These are phyloP conservation scores for Porogramme epimiltina DNA, from an alignment of 1,284 basidiomycete species.

Conservation along the genomic window DNA sequence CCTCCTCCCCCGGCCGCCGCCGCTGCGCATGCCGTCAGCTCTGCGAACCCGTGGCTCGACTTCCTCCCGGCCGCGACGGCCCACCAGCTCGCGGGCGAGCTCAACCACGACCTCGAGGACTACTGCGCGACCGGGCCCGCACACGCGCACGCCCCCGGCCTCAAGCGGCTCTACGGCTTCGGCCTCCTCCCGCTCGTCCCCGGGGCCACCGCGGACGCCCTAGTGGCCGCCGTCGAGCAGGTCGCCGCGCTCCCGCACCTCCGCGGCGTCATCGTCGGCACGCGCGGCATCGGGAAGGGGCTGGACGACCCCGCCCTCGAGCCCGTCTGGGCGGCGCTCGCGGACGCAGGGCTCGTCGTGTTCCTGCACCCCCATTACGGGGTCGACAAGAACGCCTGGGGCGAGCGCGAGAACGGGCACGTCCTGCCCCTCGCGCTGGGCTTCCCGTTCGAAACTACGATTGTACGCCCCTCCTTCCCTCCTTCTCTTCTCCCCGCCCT, in stretches of 20 bases:
- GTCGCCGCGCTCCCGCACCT: conserved; percentile 69
- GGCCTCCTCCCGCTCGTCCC: conserved; percentile 84
- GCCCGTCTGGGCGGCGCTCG: conserved; percentile 76
- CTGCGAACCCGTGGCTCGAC: conserved; percentile 89
- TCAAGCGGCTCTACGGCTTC: conserved; percentile 78
- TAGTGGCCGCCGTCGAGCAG: conserved; percentile 66
- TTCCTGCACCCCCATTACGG: conserved; percentile 88
- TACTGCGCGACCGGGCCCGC: conserved; percentile 71
- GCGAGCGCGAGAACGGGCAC: conserved; percentile 78
- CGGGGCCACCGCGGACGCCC: conserved; percentile 49
- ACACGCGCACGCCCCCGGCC: conserved; percentile 28
- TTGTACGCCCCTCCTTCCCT: conserved; percentile 47
- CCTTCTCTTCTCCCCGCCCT: too few relatives aligned
- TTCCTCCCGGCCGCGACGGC: conserved; percentile 76
- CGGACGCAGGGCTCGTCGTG: conserved; percentile 65
- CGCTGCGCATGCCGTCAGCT: conserved; percentile 38
- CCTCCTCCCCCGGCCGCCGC: background rate
- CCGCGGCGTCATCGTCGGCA: conserved; percentile 82
- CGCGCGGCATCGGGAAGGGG: conserved; percentile 75
- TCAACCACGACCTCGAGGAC: conserved; percentile 77
- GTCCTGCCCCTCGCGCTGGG: conserved; percentile 84
- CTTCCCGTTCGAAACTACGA: conserved; percentile 88
- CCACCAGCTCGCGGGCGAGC: conserved; percentile 58
- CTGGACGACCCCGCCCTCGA: conserved; percentile 79
- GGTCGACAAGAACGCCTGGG: conserved; percentile 67